phyloP scores from a whole-genome alignment of 305 asterid genomes.

The Plantago lanceolata region DNA sequence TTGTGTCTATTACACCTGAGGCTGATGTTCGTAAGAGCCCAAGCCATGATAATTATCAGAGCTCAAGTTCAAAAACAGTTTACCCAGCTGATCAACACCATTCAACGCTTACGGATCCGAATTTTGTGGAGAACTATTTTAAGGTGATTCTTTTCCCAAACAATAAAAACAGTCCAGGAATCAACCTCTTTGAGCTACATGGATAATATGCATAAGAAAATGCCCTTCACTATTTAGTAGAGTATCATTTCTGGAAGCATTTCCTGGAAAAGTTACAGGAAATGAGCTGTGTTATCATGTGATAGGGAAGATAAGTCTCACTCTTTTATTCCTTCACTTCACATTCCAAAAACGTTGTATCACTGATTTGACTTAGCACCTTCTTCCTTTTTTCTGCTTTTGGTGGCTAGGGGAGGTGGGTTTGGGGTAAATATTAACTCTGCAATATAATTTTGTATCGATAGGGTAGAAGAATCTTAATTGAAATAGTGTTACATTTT shows the following conservation, averaged over 20 bases:
- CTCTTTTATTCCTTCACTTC: too few relatives aligned
- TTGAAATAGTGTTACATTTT: neutral
- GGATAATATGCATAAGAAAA: conserved; percentile 10
- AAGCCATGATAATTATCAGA: conserved; percentile 30
- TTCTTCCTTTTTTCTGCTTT: too few relatives aligned
- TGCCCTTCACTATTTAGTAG: neutral
- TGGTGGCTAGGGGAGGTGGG: too few relatives aligned
- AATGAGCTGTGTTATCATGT: neutral
- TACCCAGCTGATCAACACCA: conserved; percentile 47
- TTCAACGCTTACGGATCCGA: conserved; percentile 76
- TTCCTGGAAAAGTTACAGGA: neutral
- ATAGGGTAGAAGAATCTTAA: neutral
- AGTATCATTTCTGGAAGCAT: neutral
- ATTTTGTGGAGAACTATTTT: conserved; percentile 90
- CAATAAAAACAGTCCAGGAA: neutral
- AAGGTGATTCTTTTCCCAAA: conserved; percentile 43
- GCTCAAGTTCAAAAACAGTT: conserved; percentile 46
- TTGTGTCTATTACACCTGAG: conserved; percentile 31
- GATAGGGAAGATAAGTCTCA: too few relatives aligned
- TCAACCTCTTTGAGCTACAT: neutral
- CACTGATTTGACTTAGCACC: too few relatives aligned
- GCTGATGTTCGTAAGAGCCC: conserved; percentile 34
- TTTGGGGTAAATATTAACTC: neutral
- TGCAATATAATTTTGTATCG: neutral
- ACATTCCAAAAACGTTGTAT: too few relatives aligned